Conservation (phyloP, 2,329 filamentous ascomycete species). For the Fusarium marasasianum region DNA sequence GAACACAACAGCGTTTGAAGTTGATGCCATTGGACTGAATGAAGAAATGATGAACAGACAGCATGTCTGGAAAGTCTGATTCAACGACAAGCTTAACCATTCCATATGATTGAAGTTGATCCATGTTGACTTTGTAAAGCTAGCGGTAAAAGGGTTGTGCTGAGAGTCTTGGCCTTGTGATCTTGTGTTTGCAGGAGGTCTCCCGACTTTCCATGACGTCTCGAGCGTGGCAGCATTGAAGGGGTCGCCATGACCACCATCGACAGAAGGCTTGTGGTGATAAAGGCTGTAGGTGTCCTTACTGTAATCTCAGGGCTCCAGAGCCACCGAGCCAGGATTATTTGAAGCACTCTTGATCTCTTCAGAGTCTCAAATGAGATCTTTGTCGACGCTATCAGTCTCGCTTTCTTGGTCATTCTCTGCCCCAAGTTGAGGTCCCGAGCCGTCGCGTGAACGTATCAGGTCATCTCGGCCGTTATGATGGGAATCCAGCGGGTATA, state of each 20-base stretch:
- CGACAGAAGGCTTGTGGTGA: background rate
- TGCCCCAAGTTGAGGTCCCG: too few species aligned
- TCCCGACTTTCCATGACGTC: background rate
- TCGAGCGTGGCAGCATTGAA: background rate
- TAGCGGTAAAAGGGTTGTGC: too few species aligned
- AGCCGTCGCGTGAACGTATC: too few species aligned
- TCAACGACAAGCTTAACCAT: background rate
- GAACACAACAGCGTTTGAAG: too few species aligned
- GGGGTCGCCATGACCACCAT: background rate
- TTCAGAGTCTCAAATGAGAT: background rate
- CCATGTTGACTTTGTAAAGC: background rate
- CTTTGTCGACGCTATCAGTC: too few species aligned
- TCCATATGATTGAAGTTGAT: too few species aligned
- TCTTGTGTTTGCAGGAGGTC: too few species aligned
- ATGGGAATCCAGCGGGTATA: too few species aligned
- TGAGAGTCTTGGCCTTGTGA: too few species aligned
- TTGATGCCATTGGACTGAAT: background rate
- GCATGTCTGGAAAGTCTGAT: background rate
- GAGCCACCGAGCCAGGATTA: background rate
- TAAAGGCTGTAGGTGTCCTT: too few species aligned
- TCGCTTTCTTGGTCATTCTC: too few species aligned
- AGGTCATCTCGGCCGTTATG: too few species aligned
- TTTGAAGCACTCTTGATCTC: background rate
- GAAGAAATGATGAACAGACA: background rate
- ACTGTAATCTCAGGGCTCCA: background rate